Evolutionary conservation across 2,329 filamentous ascomycete genomes (phyloP), one percentile per base, ranked within the genome.

Genomic region (Cercospora berteroae): DNA sequence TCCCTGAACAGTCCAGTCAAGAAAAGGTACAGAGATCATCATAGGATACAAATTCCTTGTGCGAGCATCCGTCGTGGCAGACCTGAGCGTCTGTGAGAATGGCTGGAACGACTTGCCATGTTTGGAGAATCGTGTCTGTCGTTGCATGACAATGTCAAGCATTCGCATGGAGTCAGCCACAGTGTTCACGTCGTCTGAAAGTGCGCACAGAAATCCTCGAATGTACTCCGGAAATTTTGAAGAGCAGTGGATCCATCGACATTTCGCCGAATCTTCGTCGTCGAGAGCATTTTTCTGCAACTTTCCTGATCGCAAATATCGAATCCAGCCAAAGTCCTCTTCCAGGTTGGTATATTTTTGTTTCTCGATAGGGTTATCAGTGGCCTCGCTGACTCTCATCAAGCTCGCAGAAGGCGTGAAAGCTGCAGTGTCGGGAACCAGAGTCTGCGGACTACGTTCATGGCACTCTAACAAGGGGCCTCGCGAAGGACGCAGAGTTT

Each of bases 71-170:
- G 48, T 55, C 1, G 63, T 29, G 10, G 58, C 70, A 4, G 68
- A 61, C 8, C 55, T 58, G 3, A 82, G 72, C n/a, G 73, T 69
- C 65, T 80, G 74, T 20, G 77, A 76, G 66, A 81, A 82, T 0
- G 80, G 80, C 20, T 78, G 75, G 70, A 82, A 82, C 64, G 80
- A 80, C 66, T 80, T 76, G 12, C 80, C 80, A 70, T 82, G 80
- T 64, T 80, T 81, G 2, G 80, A 81, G 67, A 80, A 81, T 0
- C 80, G 75, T 52, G 80, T 80, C 33, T 81, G 77, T 58, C 78
- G 76, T 50, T 79, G 73, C 33, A 82, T 73, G 52, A 75, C 77
- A 39, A 77, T 73, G 57, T 81, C 77, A 13, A 82, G 71, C 66
- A 73, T 64, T 18, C 70, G 71, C 67, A 76, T 67, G 3, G 70